A percentile compares a stretch with the other conserved stretches of the same genome.
Conservation (phyloP, 345 rosid species). For the Linum tenue region DNA sequence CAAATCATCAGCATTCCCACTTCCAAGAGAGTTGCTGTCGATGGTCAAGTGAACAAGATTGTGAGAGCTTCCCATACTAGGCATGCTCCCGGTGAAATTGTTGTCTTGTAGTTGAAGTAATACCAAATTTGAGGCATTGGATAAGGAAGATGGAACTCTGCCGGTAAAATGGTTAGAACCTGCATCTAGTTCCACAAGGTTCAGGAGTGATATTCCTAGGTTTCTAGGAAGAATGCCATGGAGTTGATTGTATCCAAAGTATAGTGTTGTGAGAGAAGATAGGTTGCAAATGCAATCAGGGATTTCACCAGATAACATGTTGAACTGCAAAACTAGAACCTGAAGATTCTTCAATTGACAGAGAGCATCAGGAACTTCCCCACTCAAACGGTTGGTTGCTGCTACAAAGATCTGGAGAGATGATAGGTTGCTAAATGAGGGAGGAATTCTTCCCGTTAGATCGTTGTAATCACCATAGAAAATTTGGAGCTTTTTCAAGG, state of each 20-base stretch:
- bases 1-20: neutral
- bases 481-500: neutral
- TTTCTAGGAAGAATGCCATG: constrained; percentile 8
- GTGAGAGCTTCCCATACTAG: constrained; percentile 12
- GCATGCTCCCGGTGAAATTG: constrained; percentile 9
- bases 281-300: constrained; percentile 16
- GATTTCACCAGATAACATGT: constrained; percentile 11
- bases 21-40: constrained; percentile 5
- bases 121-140: constrained; percentile 15
- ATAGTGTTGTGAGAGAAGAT: neutral
- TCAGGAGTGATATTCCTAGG: constrained; percentile 11
- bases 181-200: neutral
- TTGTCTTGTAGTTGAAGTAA: neutral
- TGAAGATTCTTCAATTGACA: constrained; percentile 9
- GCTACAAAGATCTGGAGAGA: neutral
- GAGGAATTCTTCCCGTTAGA: constrained; percentile 5
- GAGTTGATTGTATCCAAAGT: neutral
- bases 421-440: constrained; percentile 9
- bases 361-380: constrained; percentile 9
- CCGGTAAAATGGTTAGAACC: constrained; percentile 13
- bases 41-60: neutral
- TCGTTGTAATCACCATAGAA: neutral
- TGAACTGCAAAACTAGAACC: neutral
- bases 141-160: constrained; percentile 10
- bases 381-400: neutral